Evolutionary conservation across 345 rosid genomes (phyloP).

Genomic region (Raphanus sativus): DNA sequence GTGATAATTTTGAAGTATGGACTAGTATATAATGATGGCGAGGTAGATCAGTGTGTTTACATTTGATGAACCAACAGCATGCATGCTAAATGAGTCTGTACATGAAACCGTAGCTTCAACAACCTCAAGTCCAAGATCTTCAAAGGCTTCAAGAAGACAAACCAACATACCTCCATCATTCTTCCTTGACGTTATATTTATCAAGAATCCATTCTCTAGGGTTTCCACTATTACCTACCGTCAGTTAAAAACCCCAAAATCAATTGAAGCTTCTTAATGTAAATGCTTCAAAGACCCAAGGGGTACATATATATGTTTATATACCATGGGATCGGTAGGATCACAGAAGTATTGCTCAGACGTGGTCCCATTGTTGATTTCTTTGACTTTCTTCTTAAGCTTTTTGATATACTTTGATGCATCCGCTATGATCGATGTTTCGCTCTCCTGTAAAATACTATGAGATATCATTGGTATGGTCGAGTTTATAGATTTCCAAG

Average conservation of each 20-base stretch:
- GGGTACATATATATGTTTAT: not conserved
- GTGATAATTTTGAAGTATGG: not conserved
- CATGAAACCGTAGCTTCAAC: slow-evolving; percentile 77
- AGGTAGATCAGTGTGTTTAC: slow-evolving; percentile 37
- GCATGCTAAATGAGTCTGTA: slow-evolving; percentile 50
- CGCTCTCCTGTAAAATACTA: slow-evolving; percentile 47
- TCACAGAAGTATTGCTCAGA: slow-evolving; percentile 25
- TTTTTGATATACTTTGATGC: slow-evolving; percentile 82
- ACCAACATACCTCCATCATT: slow-evolving; percentile 56
- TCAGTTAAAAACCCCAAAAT: not conserved
- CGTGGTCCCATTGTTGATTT: slow-evolving; percentile 53
- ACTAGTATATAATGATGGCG: slow-evolving; percentile 1
- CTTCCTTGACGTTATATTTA: slow-evolving; percentile 47
- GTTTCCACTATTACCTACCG: slow-evolving; percentile 56
- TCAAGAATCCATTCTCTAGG: slow-evolving; percentile 49
- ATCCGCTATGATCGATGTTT: slow-evolving; percentile 66
- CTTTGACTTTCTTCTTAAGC: slow-evolving; percentile 73
- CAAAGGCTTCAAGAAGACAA: slow-evolving; percentile 64
- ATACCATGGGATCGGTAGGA: slow-evolving; percentile 27
- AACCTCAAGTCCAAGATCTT: slow-evolving; percentile 62
- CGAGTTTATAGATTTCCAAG: not conserved
- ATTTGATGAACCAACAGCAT: slow-evolving; percentile 52
- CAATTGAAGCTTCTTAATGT: not conserved
- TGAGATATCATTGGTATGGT: not conserved
- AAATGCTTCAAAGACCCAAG: not conserved